Conservation (phyloP, 2,329 filamentous ascomycete genomes). For the Talaromyces sp. region DNA sequence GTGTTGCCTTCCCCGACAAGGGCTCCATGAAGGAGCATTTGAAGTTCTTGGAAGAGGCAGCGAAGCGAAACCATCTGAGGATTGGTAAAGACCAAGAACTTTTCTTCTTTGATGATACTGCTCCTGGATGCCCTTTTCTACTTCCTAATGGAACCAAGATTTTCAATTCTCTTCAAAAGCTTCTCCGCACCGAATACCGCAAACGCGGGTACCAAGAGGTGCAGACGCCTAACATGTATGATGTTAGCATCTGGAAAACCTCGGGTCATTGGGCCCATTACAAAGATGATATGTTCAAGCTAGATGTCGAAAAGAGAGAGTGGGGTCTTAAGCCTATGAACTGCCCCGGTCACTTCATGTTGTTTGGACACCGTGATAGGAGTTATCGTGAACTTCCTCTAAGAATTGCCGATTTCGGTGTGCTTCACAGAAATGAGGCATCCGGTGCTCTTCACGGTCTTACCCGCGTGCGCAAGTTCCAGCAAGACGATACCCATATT, state of each 20-base stretch:
- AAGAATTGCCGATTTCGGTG: conserved; percentile 91
- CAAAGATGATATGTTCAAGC: conserved; percentile 93
- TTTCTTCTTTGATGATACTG: conserved; percentile 92
- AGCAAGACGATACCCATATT: conserved; percentile 94
- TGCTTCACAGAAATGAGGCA: conserved; percentile 90
- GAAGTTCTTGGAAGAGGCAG: conserved; percentile 95
- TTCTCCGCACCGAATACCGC: conserved; percentile 84
- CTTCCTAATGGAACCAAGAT: conserved; percentile 88
- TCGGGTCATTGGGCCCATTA: conserved; percentile 94
- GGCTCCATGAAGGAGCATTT: conserved; percentile 89
- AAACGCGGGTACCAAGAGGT: conserved; percentile 93
- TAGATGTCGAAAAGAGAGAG: conserved; percentile 73
- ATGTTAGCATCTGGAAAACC: conserved; percentile 85
- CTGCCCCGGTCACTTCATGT: conserved; percentile 87
- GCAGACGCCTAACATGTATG: conserved; percentile 94
- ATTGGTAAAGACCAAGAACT: conserved; percentile 94
- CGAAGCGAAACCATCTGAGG: conserved; percentile 90
- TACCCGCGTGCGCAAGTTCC: conserved; percentile 87
- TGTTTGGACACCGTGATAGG: conserved; percentile 76
- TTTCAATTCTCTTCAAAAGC: conserved; percentile 79
- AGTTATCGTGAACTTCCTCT: conserved; percentile 88
- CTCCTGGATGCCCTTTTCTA: conserved; percentile 91
- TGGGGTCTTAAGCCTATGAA: conserved; percentile 97
- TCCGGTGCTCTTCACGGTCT: conserved; percentile 87
- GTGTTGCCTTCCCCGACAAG: conserved; percentile 95